Evolutionary conservation across 495 filamentous ascomycete genomes (phyloP), one percentile per base, ranked within the genome.

Genomic region (Physcia stellaris): DNA sequence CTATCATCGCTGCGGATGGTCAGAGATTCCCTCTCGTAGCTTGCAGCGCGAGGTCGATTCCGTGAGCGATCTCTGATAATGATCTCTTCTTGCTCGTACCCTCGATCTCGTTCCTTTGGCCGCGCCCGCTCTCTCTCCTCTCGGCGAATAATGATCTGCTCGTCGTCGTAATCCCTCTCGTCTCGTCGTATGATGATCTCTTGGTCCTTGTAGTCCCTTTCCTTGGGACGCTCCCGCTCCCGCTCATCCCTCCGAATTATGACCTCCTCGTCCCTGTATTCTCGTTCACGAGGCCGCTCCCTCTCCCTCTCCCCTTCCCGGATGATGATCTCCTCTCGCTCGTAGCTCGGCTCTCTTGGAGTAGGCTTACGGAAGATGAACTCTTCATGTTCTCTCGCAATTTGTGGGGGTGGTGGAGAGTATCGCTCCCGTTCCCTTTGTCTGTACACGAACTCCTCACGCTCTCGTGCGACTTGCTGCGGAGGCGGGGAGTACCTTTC

Each of bases 21-120:
- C 32, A 61, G 46, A 2, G 57, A 47, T 12, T 65, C 56, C n/a
- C 62, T 52, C 18, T 66, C 61, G n/a, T 47, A 37, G 35, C 52
- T 53, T 38, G 51, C 42, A 30, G 50, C 49, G 13, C 40, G 42
- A 16, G 46, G 40, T 35, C 27, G 42, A 18, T 59, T 46, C 23
- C 56, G 46, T 18, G 41, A 42, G 37, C 40, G 40, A 21, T 41
- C 41, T 18, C 46, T 50, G 28, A 56, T 38, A 24, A 47, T 16
- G 31, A 51, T 31, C 19, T 55, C 45, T 13, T 54, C 48, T 1
- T 50, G 46, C 34, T 48, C 56, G 12, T 51, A 26, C 29, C 50
- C 50, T 26, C 37, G 51, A 29, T 38, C 39, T 16, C 10, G 36
- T 30, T 47, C 41, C 34, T 40, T 23, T 6, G 30, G 40, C 2